Conservation (phyloP, 768 basidiomycete species). For the Multifurca ochricompacta region DNA sequence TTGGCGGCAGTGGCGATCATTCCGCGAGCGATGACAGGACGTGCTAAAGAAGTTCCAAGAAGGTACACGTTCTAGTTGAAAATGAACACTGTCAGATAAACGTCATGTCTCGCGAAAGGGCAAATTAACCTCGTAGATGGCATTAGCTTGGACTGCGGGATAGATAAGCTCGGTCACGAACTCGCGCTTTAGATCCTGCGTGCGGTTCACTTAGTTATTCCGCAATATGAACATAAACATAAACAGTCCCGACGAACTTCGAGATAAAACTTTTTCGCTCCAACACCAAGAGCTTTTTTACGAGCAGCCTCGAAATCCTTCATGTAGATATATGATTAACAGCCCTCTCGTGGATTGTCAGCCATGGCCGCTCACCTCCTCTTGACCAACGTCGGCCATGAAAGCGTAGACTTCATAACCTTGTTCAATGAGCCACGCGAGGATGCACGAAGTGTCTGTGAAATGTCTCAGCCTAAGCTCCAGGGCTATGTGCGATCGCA, state of each 20-base stretch:
- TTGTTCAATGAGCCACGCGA: constrained; percentile 97
- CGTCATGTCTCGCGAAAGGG: not conserved
- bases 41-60: constrained; percentile 93
- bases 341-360: not conserved
- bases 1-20: constrained; percentile 91
- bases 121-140: constrained; percentile 83
- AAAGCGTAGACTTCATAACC: constrained; percentile 96
- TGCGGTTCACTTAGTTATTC: not conserved
- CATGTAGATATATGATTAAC: constrained; percentile 8
- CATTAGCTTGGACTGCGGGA: constrained; percentile 96
- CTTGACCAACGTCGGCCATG: constrained; percentile 94
- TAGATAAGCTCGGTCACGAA: constrained; percentile 96
- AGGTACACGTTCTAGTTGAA: constrained; percentile 79
- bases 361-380: constrained; percentile 54
- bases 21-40: constrained; percentile 96
- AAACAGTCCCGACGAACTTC: constrained; percentile 40
- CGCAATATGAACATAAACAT: not conserved
- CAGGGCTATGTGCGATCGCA: not conserved
- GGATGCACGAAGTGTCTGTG: constrained; percentile 97
- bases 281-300: constrained; percentile 80
- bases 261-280: constrained; percentile 94
- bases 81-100: not conserved
- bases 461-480: not conserved
- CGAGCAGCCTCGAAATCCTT: constrained; percentile 93
- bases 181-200: constrained; percentile 85